These are phyloP conservation scores for Zalerion maritima DNA, from an alignment of 495 filamentous ascomycete genomes.

Conservation along the genomic window DNA sequence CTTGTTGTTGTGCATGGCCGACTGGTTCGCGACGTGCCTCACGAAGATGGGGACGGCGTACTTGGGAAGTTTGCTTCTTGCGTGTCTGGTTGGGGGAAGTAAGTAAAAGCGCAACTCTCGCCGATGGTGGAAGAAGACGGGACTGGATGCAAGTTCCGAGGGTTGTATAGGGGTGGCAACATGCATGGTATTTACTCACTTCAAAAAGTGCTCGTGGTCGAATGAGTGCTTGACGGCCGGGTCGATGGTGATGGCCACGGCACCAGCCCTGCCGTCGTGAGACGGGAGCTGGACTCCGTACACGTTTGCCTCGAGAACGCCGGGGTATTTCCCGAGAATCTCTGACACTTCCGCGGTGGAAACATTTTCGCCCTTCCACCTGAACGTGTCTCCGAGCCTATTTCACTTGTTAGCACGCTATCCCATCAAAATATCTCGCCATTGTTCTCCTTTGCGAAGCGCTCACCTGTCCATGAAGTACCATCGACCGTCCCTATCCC, in stretches of 20 bases:
- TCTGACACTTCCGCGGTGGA: constrained; percentile 64
- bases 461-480: constrained; percentile 53
- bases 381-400: constrained; percentile 60
- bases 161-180: background rate
- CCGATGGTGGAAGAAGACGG: background rate
- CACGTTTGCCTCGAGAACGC: constrained; percentile 60
- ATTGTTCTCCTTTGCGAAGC: no score
- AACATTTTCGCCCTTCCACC: constrained; percentile 79
- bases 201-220: constrained; percentile 38
- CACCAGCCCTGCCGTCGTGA: constrained; percentile 60
- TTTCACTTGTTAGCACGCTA: background rate
- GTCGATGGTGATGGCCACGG: constrained; percentile 42
- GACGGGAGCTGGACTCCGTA: constrained; percentile 60
- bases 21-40: constrained; percentile 41
- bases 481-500: constrained; percentile 55
- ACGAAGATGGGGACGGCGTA: constrained; percentile 72
- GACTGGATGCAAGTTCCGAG: background rate
- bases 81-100: constrained; percentile 23
- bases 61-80: constrained; percentile 43
- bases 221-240: constrained; percentile 26
- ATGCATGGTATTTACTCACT: constrained; percentile 15
- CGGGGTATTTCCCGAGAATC: constrained; percentile 48
- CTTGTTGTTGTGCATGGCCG: constrained; percentile 70
- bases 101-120: constrained; percentile 1
- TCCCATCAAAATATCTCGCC: no score